Conservation (phyloP, 1,139 yeast genomes). For the Spencermartinsiella ligniputridi region DNA sequence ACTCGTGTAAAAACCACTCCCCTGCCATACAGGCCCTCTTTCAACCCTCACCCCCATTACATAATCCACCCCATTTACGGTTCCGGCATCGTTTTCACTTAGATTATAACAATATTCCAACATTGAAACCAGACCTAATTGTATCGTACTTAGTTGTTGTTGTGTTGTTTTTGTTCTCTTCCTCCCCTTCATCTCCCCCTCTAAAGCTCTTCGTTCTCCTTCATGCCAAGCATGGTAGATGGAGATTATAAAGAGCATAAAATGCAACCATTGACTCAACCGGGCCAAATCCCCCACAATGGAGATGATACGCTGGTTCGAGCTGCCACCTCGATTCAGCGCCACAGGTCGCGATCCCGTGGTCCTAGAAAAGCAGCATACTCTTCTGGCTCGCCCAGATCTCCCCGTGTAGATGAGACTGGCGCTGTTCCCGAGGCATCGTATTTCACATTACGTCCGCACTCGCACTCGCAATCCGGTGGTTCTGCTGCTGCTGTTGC, state of each 20-base stretch:
- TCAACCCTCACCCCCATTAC: too few species aligned
- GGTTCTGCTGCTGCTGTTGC: background rate
- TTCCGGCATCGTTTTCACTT: too few species aligned
- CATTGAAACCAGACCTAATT: too few species aligned
- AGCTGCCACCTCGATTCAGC: background rate
- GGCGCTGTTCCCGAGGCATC: background rate
- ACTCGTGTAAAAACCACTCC: too few species aligned
- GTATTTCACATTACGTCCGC: slow-evolving; percentile 3
- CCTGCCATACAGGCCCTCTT: too few species aligned
- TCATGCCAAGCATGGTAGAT: background rate
- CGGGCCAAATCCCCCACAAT: background rate
- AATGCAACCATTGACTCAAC: background rate
- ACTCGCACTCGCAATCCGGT: background rate
- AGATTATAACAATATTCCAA: too few species aligned
- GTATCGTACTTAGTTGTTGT: too few species aligned
- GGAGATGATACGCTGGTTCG: background rate
- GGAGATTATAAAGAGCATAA: background rate
- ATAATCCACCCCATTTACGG: too few species aligned
- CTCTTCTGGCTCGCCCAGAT: background rate
- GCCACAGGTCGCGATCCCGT: background rate
- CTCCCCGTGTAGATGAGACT: background rate
- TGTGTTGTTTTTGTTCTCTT: background rate
- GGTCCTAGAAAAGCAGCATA: background rate
- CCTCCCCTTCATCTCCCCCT: too few species aligned
- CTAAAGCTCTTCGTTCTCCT: background rate